Evolutionary conservation across 2,329 filamentous ascomycete genomes (phyloP).

Genomic region (Chaetomiaceae sp.): DNA sequence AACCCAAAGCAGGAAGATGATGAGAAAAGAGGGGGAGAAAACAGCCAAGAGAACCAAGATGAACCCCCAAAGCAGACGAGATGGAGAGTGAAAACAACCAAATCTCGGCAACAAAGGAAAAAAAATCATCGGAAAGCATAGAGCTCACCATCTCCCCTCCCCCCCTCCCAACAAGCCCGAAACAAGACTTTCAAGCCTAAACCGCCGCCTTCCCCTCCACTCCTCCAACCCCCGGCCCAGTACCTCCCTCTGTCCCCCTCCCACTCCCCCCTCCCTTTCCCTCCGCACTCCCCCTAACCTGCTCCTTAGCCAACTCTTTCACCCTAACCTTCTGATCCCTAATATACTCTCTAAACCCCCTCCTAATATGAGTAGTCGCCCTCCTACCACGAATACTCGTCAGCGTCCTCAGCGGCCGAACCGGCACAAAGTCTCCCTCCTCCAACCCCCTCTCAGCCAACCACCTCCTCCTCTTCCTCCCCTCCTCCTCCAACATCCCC

Average conservation of each 20-base stretch:
- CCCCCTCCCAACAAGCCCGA: too few relatives aligned
- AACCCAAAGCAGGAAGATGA: too few relatives aligned
- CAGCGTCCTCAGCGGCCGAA: conserved; percentile 24
- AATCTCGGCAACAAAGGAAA: too few relatives aligned
- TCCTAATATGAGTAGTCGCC: conserved; percentile 24
- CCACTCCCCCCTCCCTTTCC: conserved; percentile 5
- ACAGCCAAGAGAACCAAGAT: too few relatives aligned
- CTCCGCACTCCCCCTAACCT: neutral
- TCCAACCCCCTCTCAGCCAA: neutral
- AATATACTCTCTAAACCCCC: conserved; percentile 27
- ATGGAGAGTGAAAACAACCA: too few relatives aligned
- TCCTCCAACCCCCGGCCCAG: neutral
- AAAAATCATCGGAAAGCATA: too few relatives aligned
- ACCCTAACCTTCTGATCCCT: conserved; percentile 27
- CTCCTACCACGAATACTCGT: conserved; percentile 27
- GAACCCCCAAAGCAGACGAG: too few relatives aligned
- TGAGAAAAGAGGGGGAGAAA: too few relatives aligned
- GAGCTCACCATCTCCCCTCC: too few relatives aligned
- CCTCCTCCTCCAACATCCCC: neutral
- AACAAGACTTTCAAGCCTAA: too few relatives aligned
- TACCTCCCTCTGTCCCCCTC: neutral
- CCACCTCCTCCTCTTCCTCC: neutral
- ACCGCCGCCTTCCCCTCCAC: too few relatives aligned
- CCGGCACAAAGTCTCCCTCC: conserved; percentile 7
- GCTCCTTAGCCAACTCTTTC: conserved; percentile 18